These are phyloP conservation scores for Ceratobasidium sp. DNA, from an alignment of 1,284 basidiomycete species.

Conservation along the genomic window DNA sequence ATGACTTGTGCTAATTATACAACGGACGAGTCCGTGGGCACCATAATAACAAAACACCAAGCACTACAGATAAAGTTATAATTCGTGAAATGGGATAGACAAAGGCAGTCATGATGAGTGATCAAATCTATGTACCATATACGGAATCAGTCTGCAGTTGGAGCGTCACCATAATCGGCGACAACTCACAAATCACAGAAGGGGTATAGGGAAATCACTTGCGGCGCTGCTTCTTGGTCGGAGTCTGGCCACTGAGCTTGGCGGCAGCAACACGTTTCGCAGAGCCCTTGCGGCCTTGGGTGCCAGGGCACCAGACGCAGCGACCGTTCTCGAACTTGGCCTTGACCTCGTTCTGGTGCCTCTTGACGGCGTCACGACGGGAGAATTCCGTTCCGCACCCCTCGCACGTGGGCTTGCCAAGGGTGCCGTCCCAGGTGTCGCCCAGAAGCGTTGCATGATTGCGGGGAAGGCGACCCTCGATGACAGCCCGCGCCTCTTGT, in stretches of 20 bases:
- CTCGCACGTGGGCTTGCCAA: conserved; percentile 39
- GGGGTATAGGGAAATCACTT: conserved; percentile 15
- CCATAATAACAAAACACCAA: conserved; percentile 17
- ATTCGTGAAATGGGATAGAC: background rate
- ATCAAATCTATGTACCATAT: conserved; percentile 21
- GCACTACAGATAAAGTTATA: conserved; percentile 33
- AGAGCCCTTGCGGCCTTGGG: conserved; percentile 39
- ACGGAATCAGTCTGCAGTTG: conserved; percentile 3
- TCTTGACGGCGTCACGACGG: conserved; percentile 37
- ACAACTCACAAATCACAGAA: conserved; percentile 30
- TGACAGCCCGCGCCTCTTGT: conserved; percentile 37
- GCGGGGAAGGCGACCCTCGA: conserved; percentile 33
- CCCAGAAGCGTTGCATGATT: conserved; percentile 30
- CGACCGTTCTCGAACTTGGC: conserved; percentile 29
- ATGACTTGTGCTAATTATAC: background rate
- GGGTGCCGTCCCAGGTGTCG: conserved; percentile 35
- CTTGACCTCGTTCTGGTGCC: conserved; percentile 40
- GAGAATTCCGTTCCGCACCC: conserved; percentile 39
- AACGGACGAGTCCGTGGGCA: conserved; percentile 19
- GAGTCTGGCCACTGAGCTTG: conserved; percentile 19
- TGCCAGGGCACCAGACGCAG: conserved; percentile 39
- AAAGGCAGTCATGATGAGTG: conserved; percentile 5
- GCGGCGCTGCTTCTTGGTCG: conserved; percentile 28
- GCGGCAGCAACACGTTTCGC: conserved; percentile 34
- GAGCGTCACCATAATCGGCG: background rate